A percentile compares a stretch with the other conserved stretches of the same genome.
Evolutionary conservation across 2,329 filamentous ascomycete species (phyloP).

Genomic region (Penicillium nordicum): DNA sequence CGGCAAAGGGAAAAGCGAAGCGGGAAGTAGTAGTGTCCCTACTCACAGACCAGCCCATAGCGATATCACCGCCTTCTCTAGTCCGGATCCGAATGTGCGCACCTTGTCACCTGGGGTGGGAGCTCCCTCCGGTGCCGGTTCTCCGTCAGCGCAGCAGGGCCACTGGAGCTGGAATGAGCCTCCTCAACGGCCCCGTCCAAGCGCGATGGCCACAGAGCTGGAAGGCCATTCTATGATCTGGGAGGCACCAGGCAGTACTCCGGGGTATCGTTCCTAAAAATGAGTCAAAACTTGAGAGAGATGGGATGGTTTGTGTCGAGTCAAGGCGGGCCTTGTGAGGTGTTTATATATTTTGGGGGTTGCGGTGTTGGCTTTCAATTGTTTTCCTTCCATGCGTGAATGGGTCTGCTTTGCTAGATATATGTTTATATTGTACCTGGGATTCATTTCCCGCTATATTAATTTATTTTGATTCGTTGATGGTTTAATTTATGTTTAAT

Average conservation of each 20-base stretch:
- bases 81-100: constrained; percentile 7
- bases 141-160: constrained; percentile 4
- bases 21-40: constrained; percentile 8
- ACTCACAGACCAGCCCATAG: neutral
- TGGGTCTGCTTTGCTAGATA: neutral
- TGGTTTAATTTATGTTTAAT: neutral
- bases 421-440: neutral
- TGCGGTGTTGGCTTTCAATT: neutral
- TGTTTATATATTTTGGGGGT: neutral
- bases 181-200: neutral
- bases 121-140: neutral
- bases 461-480: neutral
- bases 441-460: neutral
- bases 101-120: constrained; percentile 6
- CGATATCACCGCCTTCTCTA: constrained; percentile 8
- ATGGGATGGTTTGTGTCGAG: neutral
- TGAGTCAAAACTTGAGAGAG: neutral
- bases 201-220: constrained; percentile 14
- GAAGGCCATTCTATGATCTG: constrained; percentile 12
- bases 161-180: constrained; percentile 19
- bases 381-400: neutral
- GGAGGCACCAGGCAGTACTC: constrained; percentile 3
- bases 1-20: constrained; percentile 19
- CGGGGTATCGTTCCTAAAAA: neutral
- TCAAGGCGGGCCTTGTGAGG: neutral